phyloP scores from a whole-genome alignment of 1,284 basidiomycete genomes.

The Hemileia vastatrix region DNA sequence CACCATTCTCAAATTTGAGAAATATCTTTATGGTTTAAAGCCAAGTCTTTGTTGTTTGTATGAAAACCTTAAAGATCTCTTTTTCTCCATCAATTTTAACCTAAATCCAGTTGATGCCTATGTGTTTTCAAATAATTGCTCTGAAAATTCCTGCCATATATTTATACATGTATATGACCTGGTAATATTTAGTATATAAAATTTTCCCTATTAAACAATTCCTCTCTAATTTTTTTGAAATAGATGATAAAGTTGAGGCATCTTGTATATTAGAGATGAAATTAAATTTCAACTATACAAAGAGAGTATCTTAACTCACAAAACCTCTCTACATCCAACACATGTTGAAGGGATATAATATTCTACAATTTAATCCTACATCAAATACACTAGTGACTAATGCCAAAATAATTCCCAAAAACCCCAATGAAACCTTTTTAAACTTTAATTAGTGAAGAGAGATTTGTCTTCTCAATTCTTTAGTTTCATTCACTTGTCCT shows the following conservation, averaged over 20 bases:
- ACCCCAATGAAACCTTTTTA: no score
- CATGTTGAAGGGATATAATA: neutral
- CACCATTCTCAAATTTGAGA: no score
- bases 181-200: neutral
- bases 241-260: slow-evolving; percentile 1
- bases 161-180: slow-evolving; percentile 13
- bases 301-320: neutral
- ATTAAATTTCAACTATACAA: no score
- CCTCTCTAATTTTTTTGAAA: neutral
- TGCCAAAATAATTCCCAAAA: neutral
- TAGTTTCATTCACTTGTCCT: slow-evolving; percentile 11
- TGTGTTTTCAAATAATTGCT: neutral
- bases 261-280: neutral
- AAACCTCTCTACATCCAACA: neutral
- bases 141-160: neutral
- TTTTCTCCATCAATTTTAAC: no score
- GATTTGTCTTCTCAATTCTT: neutral
- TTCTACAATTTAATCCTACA: neutral
- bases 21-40: no score
- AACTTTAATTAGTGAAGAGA: slow-evolving; percentile 1
- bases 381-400: neutral
- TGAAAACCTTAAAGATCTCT: no score
- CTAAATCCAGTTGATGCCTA: neutral
- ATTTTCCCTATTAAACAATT: neutral
- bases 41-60: no score